Base-by-base conservation (phyloP, 768 basidiomycete species). In the Cystobasidium ongulense region DNA sequence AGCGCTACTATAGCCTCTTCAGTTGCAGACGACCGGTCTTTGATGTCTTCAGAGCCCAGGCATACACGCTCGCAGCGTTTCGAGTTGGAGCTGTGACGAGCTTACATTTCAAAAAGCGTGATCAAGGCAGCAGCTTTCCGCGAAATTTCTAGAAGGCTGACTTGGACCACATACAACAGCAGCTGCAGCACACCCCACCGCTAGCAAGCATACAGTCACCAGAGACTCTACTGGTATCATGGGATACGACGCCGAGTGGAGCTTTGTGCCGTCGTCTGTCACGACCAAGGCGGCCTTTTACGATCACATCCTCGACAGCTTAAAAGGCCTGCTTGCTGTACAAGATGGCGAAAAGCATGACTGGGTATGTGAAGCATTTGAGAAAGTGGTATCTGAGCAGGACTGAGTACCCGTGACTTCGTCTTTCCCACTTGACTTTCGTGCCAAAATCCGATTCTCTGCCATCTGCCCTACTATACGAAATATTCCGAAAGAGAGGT, bases 171-270 rank as follows among this genome's bases (percentile, higher is more conserved):
- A n/a, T n/a, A 59, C 23, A 54, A 29, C 25, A 13, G 17, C 57
- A 59, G 23, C 33, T 27, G 57, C 57, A 35, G 57, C 25, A 35
- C 17, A 4, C 3, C 4, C 33, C 29, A 59, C 11, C 13, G 57
- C 11, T 11, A 21, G 11, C 57, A 21, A 59, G 29, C 18, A n/a
- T n/a, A n/a, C 27, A 13, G 57, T 59, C 13, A 59, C 29, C 11
- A 31, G 57, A 31, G 21, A 11, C 31, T 13, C 25, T 67, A 15
- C 41, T 52, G 27, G 41, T 50, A 46, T 39, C 7, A 71, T 71
- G 68, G 65, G 65, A 15, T 71, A 25, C 54, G 68, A 71, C 38
- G 68, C 68, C 10, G 68, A 71, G 13, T 71, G 59, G 53, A 59
- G 53, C n/a, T 71, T 29, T n/a, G 54, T 71, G 21, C 46, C 13